phyloP scores from a whole-genome alignment of 306 rosid species.

The Luffa acutangula region DNA sequence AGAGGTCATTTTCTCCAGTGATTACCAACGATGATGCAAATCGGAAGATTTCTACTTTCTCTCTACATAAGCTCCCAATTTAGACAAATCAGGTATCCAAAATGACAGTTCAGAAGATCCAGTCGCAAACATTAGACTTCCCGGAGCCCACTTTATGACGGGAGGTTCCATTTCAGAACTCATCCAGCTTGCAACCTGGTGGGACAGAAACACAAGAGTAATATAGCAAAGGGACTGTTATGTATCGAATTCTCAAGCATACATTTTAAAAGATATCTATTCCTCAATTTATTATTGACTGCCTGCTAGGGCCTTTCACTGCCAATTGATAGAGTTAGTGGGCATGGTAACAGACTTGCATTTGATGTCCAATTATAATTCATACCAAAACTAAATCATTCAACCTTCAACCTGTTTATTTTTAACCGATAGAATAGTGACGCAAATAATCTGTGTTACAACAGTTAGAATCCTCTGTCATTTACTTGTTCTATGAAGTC shows the following conservation, averaged over 20 bases:
- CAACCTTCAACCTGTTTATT: background rate
- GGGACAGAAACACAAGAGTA: background rate
- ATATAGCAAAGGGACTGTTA: background rate
- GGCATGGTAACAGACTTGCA: background rate
- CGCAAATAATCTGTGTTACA: background rate
- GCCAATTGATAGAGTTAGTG: background rate
- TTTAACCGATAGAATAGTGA: background rate
- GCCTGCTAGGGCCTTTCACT: background rate
- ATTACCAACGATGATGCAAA: background rate
- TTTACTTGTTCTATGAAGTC: background rate
- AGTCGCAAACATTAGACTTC: conserved; percentile 83
- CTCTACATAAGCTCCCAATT: conserved; percentile 72
- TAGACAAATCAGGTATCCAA: conserved; percentile 91
- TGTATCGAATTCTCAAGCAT: background rate
- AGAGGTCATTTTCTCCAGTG: background rate
- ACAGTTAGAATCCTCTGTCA: background rate
- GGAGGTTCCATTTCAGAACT: conserved; percentile 90
- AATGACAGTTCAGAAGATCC: conserved; percentile 90
- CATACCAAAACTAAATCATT: background rate
- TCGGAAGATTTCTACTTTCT: conserved; percentile 42
- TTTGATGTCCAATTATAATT: background rate
- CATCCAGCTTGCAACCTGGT: conserved; percentile 89
- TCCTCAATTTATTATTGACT: background rate
- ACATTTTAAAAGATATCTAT: background rate
- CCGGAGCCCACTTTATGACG: conserved; percentile 86